phyloP scores from a whole-genome alignment of 306 rosid genomes.

The Ammopiptanthus mongolicus region DNA sequence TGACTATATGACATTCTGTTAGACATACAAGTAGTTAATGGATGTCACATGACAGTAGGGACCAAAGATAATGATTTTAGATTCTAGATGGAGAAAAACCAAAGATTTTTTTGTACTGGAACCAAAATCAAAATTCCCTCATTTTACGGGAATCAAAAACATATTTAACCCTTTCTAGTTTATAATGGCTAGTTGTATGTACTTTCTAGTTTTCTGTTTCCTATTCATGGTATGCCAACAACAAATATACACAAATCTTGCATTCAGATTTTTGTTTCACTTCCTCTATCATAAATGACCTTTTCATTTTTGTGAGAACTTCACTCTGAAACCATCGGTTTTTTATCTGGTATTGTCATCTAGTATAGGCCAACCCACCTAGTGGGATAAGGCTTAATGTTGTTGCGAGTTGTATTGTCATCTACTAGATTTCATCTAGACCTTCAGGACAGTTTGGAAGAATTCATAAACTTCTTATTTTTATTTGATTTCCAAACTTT shows the following conservation, averaged over 20 bases:
- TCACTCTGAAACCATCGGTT: not conserved
- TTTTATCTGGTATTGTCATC: not conserved
- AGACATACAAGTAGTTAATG: too few relatives aligned
- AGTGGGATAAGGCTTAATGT: not conserved
- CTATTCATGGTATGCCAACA: not conserved
- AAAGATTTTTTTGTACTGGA: too few relatives aligned
- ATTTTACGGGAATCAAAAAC: too few relatives aligned
- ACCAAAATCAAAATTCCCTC: too few relatives aligned
- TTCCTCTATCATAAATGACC: not conserved
- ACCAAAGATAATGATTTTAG: too few relatives aligned
- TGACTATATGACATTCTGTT: too few relatives aligned
- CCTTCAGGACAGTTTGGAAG: not conserved
- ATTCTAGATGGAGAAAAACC: too few relatives aligned
- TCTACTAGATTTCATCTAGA: not conserved
- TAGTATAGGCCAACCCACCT: not conserved
- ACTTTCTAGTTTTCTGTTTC: not conserved
- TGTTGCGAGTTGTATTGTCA: not conserved
- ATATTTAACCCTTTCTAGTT: too few relatives aligned
- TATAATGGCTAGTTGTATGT: not conserved
- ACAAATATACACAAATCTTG: not conserved
- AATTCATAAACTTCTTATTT: not conserved
- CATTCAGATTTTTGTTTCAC: not conserved
- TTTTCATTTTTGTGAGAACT: not conserved
- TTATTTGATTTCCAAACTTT: not conserved
- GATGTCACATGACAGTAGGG: too few relatives aligned